These are phyloP conservation scores for Allium sativum DNA, from an alignment of 106 monocot species.

Conservation along the genomic window DNA sequence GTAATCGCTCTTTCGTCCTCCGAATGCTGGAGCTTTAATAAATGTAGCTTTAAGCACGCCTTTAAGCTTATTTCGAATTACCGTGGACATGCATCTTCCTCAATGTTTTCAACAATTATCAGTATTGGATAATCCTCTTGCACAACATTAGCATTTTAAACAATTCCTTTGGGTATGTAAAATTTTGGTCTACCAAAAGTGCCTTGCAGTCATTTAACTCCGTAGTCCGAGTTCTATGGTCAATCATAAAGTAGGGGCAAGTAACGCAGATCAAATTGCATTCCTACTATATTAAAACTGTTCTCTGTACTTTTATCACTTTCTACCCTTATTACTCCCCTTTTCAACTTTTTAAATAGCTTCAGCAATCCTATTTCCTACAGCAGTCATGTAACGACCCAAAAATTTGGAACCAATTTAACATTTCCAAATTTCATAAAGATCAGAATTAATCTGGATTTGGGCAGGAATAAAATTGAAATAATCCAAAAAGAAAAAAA, in stretches of 20 bases:
- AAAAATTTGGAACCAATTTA: no score
- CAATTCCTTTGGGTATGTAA: constrained; percentile 59
- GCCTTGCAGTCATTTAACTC: constrained; percentile 77
- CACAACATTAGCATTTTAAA: constrained; percentile 47
- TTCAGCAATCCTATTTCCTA: constrained; percentile 78
- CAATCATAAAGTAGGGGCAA: constrained; percentile 72
- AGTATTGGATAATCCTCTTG: constrained; percentile 75
- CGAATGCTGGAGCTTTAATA: constrained; percentile 90
- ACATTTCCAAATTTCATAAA: no score
- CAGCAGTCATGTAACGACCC: no score
- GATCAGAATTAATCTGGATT: no score
- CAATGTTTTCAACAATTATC: constrained; percentile 68
- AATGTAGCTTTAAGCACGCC: constrained; percentile 62
- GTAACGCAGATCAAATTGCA: constrained; percentile 92
- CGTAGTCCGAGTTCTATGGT: constrained; percentile 48
- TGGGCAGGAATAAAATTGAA: no score
- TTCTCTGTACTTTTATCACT: constrained; percentile 50
- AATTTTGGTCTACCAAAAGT: constrained; percentile 83
- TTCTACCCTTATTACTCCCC: constrained; percentile 70
- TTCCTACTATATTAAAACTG: constrained; percentile 53
- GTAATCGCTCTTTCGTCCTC: constrained; percentile 74
- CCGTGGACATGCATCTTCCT: constrained; percentile 58
- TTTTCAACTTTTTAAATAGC: constrained; percentile 60
- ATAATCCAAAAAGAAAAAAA: no score
- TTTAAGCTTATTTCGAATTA: constrained; percentile 86